A percentile compares a stretch with the other conserved stretches of the same genome.
Evolutionary conservation across 2,329 filamentous ascomycete species (phyloP).

Genomic region (Pezizomycotina sp.): DNA sequence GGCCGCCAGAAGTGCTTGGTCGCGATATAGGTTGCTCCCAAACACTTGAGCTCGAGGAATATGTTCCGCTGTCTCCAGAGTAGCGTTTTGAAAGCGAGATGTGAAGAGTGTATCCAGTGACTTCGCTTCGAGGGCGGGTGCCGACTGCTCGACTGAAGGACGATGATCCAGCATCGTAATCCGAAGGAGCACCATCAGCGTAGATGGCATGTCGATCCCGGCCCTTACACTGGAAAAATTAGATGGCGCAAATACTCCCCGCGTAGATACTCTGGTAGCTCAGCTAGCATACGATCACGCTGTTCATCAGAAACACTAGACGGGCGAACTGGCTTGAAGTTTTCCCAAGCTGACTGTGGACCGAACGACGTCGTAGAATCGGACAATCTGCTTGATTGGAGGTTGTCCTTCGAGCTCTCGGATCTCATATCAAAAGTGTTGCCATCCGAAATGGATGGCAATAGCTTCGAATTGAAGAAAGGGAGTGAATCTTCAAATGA

Average conservation of each 20-base stretch:
- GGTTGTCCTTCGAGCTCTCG: constrained; percentile 40
- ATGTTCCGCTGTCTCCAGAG: constrained; percentile 12
- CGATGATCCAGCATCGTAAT: constrained; percentile 13
- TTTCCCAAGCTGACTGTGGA: constrained; percentile 83
- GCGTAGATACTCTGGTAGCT: constrained; percentile 15
- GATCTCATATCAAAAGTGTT: constrained; percentile 18
- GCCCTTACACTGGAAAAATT: constrained; percentile 11
- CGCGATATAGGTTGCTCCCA: constrained; percentile 15
- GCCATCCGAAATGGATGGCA: constrained; percentile 40
- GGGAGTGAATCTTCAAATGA: constrained; percentile 94
- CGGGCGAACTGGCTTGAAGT: constrained; percentile 75
- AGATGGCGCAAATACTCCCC: too few species aligned
- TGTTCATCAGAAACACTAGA: constrained; percentile 47
- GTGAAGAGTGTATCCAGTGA: constrained; percentile 14
- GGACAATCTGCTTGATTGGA: constrained; percentile 68
- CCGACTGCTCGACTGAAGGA: constrained; percentile 16
- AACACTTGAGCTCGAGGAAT: constrained; percentile 8
- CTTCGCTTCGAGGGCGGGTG: constrained; percentile 13
- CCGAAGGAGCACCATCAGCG: constrained; percentile 12
- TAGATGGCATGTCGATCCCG: constrained; percentile 17
- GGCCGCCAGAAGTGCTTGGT: constrained; percentile 15
- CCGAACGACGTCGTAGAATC: constrained; percentile 63
- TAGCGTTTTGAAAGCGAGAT: constrained; percentile 16
- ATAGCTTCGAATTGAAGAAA: constrained; percentile 90
- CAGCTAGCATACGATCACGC: constrained; percentile 14